A percentile compares a stretch with the other conserved stretches of the same genome.
These are phyloP conservation scores for Puccinia hordei DNA, from an alignment of 1,284 basidiomycete genomes.

Conservation along the genomic window DNA sequence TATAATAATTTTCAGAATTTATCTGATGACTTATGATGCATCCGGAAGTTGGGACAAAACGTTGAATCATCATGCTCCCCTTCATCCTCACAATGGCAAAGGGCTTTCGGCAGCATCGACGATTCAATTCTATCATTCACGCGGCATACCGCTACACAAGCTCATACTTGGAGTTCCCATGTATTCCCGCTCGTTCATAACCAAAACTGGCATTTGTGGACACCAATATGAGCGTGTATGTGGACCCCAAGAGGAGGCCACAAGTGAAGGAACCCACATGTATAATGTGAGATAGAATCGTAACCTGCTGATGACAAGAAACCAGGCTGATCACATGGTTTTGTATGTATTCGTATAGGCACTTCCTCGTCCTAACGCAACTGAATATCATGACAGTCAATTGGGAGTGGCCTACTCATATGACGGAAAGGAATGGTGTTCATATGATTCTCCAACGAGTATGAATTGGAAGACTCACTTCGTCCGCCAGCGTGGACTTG, in stretches of 20 bases:
- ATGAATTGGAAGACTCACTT: slow-evolving; percentile 44
- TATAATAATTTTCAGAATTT: slow-evolving; percentile 22
- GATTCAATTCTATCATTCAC: slow-evolving; percentile 46
- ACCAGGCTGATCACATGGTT: not conserved
- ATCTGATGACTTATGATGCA: slow-evolving; percentile 50
- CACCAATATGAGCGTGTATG: slow-evolving; percentile 50
- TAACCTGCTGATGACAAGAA: not conserved
- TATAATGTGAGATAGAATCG: slow-evolving; percentile 38
- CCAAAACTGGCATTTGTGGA: slow-evolving; percentile 37
- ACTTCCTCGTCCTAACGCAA: slow-evolving; percentile 29
- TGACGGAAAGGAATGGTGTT: slow-evolving; percentile 51
- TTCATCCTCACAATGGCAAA: slow-evolving; percentile 11
- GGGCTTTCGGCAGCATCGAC: slow-evolving; percentile 31
- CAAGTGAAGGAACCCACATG: slow-evolving; percentile 44
- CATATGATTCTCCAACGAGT: slow-evolving; percentile 44
- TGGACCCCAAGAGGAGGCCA: slow-evolving; percentile 34
- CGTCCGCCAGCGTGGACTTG: slow-evolving; percentile 32
- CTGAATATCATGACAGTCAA: slow-evolving; percentile 44
- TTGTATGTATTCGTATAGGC: not conserved
- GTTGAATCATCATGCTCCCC: slow-evolving; percentile 45
- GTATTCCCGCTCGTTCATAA: slow-evolving; percentile 50
- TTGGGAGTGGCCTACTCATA: slow-evolving; percentile 40
- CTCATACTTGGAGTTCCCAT: slow-evolving; percentile 46
- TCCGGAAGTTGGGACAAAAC: slow-evolving; percentile 47
- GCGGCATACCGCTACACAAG: slow-evolving; percentile 41